A percentile compares a stretch with the other conserved stretches of the same genome.
Evolutionary conservation across 352 stramenopile species (phyloP).

Genomic region (Globisporangium camurandrum): DNA sequence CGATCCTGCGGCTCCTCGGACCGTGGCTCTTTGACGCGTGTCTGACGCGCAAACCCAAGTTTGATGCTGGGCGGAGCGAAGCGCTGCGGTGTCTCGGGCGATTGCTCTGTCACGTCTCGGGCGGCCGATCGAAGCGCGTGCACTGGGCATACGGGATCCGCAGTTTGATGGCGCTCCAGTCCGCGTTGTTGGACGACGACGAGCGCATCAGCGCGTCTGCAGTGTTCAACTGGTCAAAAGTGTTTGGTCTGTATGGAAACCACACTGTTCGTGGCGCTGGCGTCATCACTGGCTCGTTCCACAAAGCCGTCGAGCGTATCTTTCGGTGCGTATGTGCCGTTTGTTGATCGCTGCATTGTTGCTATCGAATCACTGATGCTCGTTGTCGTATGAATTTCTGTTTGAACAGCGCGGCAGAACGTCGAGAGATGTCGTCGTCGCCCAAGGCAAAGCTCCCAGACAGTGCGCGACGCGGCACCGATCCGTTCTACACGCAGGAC

Average conservation of each 20-base stretch:
- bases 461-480: constrained; percentile 19
- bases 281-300: constrained; percentile 72
- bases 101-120: constrained; percentile 57
- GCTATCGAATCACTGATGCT: neutral
- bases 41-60: constrained; percentile 61
- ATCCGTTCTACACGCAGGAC: constrained; percentile 48
- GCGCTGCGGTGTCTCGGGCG: constrained; percentile 71
- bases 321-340: constrained; percentile 35
- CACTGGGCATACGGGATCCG: constrained; percentile 80
- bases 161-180: constrained; percentile 77
- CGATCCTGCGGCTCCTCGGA: constrained; percentile 66
- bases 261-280: constrained; percentile 72
- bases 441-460: constrained; percentile 28
- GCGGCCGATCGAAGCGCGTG: constrained; percentile 70
- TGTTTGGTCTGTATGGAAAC: constrained; percentile 77
- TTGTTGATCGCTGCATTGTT: neutral
- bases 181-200: constrained; percentile 70
- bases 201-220: constrained; percentile 71
- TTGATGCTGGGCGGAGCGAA: constrained; percentile 64
- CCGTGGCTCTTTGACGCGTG: constrained; percentile 84
- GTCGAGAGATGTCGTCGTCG: constrained; percentile 21
- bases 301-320: constrained; percentile 73
- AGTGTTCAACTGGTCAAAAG: constrained; percentile 79
- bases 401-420: constrained; percentile 23
- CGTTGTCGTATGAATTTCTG: constrained; percentile 4